A percentile compares a stretch with the other conserved stretches of the same genome.
phyloP scores from a whole-genome alignment of 257 asterid genomes.

The Solanum pinnatisectum region DNA sequence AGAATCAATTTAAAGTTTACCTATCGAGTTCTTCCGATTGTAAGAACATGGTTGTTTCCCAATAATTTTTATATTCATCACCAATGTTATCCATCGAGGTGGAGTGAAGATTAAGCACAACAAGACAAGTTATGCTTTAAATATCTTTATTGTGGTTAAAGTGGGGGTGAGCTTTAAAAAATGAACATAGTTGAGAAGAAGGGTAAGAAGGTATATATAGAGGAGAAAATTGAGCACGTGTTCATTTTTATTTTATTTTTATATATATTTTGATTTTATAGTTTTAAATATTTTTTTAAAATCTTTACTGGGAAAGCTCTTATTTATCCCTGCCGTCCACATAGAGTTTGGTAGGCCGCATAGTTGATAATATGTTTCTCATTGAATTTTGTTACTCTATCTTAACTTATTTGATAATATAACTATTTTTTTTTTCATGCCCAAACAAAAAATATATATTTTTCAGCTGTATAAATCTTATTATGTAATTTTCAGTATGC shows the following conservation, averaged over 20 bases:
- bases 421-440: not conserved
- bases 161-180: not conserved
- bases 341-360: not conserved
- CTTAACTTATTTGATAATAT: not conserved
- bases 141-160: not conserved
- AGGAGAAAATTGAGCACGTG: not conserved
- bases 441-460: not conserved
- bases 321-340: not conserved
- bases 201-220: not conserved
- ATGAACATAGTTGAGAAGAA: not conserved
- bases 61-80: constrained; percentile 33
- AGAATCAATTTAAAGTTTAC: constrained; percentile 5
- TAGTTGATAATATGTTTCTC: not conserved
- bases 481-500: not conserved
- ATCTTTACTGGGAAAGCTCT: not conserved
- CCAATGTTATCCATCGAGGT: constrained; percentile 32
- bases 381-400: not conserved
- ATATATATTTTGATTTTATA: not conserved
- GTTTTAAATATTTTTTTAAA: not conserved
- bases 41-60: constrained; percentile 56
- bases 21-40: constrained; percentile 45
- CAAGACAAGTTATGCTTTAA: not conserved
- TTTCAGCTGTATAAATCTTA: not conserved
- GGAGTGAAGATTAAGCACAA: not conserved
- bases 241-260: not conserved